Evolutionary conservation across 139 green algal genomes (phyloP).

Genomic region (Trebouxia sp.): DNA sequence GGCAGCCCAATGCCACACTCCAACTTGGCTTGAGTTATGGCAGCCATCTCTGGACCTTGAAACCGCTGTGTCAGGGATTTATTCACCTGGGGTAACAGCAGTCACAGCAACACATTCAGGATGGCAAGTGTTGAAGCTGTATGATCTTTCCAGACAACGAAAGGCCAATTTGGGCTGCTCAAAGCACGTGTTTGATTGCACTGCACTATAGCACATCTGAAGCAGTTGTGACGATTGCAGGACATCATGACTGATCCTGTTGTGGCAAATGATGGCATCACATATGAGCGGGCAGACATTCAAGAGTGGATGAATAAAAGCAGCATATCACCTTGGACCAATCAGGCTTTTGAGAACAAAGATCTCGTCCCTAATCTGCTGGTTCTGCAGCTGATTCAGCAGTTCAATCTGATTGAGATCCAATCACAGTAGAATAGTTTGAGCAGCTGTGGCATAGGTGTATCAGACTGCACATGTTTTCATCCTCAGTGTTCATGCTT

Average conservation of each 20-base stretch:
- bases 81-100: no score
- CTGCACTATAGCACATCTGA: not conserved
- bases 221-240: conserved; percentile 1
- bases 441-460: not conserved
- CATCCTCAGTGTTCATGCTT: no score
- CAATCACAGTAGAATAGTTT: not conserved
- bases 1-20: no score
- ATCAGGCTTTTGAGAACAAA: not conserved
- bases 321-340: conserved; percentile 2
- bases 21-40: no score
- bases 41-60: no score
- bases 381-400: not conserved
- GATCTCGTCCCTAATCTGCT: conserved; percentile 10
- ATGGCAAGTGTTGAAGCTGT: no score
- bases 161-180: not conserved
- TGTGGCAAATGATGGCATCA: conserved; percentile 70
- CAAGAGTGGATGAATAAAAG: conserved; percentile 25
- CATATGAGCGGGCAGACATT: conserved; percentile 77
- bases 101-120: no score
- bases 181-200: not conserved
- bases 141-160: no score
- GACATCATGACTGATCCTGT: conserved; percentile 76
- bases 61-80: no score
- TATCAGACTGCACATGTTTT: not conserved
- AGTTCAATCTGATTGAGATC: not conserved